Evolutionary conservation across 257 asterid species (phyloP), one percentile per base, ranked within the genome.

Genomic region (Salvia miltiorrhiza): DNA sequence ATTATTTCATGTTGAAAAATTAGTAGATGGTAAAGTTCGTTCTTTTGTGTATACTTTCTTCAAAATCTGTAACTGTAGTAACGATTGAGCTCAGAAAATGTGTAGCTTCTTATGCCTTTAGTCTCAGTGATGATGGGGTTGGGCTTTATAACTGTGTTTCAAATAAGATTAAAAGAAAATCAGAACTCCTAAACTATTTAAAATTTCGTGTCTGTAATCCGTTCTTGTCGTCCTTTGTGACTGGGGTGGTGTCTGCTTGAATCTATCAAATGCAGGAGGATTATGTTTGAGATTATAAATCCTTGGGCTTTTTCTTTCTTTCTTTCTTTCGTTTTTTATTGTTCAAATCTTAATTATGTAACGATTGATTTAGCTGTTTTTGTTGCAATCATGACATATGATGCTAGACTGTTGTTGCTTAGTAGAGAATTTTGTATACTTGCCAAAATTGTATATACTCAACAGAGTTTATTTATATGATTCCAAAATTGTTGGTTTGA

Each of bases 81-180:
- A 17, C 17, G 52, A 20, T 55, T 52, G 45, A 54, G 52, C 58
- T 72, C 21, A 24, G 55, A 41, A 63, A 63, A 7, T 23, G 4
- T 24, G 23, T 74, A 24, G 4, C 41, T 5, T 49, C 6, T 44
- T 37, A 63, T 14, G 30, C 9, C 59, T 54, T n/a, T 43, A 54
- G 14, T 43, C 37, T 30, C 44, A 40, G 61, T 49, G 73, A 20
- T 49, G 73, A 20, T 76, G 19, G 52, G 43, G 68, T 64, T 11
- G 59, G 58, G 68, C 37, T 16, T 6, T 33, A 60, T 50, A 43
- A 32, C 24, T 52, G 17, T 53, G 35, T 4, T 7, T 3, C 9
- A 16, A 20, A 20, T 50, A 6, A 32, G n/a, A 35, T 32, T 3
- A 7, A 14, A 9, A 32, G 24, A 16, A 13, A 16, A 20, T 11